Percentiles rank a stretch among this genome's conserved stretches.
Conservation (phyloP, 78 protist genomes). For the Chrysochromulina parva region DNA sequence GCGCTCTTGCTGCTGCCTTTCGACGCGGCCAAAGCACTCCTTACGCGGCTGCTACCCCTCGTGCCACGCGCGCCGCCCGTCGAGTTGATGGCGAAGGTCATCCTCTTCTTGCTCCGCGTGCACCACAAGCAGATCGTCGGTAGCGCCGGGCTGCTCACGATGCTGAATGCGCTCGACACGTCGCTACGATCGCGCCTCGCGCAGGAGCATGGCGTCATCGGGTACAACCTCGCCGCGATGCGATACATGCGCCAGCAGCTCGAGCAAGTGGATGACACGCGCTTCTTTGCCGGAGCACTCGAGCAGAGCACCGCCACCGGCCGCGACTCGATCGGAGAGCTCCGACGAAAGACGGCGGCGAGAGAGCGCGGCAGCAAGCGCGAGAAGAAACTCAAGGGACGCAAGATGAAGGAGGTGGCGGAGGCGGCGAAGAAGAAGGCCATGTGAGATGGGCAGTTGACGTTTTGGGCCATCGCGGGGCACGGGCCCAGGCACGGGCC, state of each 20-base stretch:
- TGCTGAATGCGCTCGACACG: neutral
- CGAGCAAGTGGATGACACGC: neutral
- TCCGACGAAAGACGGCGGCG: no score
- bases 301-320: no score
- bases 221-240: neutral
- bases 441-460: no score
- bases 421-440: no score
- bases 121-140: neutral
- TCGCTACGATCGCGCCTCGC: neutral
- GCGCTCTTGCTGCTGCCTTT: conserved; percentile 19
- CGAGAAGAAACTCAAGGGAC: no score
- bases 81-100: neutral
- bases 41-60: neutral
- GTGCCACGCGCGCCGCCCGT: neutral
- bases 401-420: no score
- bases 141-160: neutral
- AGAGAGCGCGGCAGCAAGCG: no score
- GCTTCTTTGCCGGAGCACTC: no score
- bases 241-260: neutral
- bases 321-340: no score
- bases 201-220: neutral
- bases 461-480: no score
- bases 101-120: neutral
- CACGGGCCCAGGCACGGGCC: no score
- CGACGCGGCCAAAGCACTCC: neutral